phyloP scores from a whole-genome alignment of 768 basidiomycete species.

The Dictyophora rubrovolvata region DNA sequence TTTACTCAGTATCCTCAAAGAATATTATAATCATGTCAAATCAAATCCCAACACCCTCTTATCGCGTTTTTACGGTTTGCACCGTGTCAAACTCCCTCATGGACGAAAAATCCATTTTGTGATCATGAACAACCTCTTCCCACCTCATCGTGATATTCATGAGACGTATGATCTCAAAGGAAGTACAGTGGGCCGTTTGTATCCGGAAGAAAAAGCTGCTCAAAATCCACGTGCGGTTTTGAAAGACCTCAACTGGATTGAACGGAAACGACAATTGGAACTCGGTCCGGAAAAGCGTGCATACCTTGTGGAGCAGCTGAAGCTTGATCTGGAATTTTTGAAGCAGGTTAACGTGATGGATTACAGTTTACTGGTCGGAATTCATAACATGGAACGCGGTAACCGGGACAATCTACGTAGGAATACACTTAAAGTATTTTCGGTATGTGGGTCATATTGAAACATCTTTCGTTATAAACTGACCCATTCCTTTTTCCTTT shows the following conservation, averaged over 20 bases:
- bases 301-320: slow-evolving; percentile 80
- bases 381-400: slow-evolving; percentile 84
- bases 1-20: slow-evolving; percentile 69
- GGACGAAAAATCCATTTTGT: slow-evolving; percentile 98
- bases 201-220: slow-evolving; percentile 68
- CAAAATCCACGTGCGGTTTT: slow-evolving; percentile 81
- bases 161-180: slow-evolving; percentile 98
- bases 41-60: slow-evolving; percentile 89
- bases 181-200: slow-evolving; percentile 80
- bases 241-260: slow-evolving; percentile 97
- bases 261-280: slow-evolving; percentile 63
- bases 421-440: slow-evolving; percentile 87
- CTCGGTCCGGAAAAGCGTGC: slow-evolving; percentile 96
- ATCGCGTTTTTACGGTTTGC: slow-evolving; percentile 92
- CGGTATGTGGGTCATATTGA: slow-evolving; percentile 39
- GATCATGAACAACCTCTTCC: slow-evolving; percentile 99
- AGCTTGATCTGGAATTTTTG: slow-evolving; percentile 79
- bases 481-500: background rate
- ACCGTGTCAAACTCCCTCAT: slow-evolving; percentile 90
- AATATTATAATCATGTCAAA: slow-evolving; percentile 80
- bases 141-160: slow-evolving; percentile 93
- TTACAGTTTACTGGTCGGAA: slow-evolving; percentile 88
- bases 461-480: background rate
- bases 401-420: slow-evolving; percentile 87
- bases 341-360: slow-evolving; percentile 87